Base-by-base conservation (phyloP, 140 eudicot genomes). In the Flaveria floridana region DNA sequence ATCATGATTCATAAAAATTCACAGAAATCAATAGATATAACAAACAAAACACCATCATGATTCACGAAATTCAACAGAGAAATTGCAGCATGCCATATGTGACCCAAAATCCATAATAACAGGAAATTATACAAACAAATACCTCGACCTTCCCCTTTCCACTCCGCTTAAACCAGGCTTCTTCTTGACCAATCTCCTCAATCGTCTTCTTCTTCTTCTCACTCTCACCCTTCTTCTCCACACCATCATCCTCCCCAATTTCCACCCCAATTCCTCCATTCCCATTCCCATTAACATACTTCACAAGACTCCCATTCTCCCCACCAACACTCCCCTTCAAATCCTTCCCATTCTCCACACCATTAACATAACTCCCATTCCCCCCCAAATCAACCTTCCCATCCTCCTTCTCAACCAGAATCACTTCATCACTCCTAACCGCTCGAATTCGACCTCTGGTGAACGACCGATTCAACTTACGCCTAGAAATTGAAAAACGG, bases 151-250 rank as follows among this genome's bases (percentile, higher is more conserved):
- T 82, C 20, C 79, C 76, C 18, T 64, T 63, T 39, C 51, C 68
- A 12, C 53, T 58, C 51, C 79, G 1, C 64, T 86, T 91, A 76
- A 94, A 94, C 99, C 99, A 94, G 1, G 97, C 97, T 2, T 94
- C 99, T 85, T 94, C 99, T 77, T 94, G 99, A 47, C 99, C 99
- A 76, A 94, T 94, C 68, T 94, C 97, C 79, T 91, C 99, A 14
- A 94, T 80, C 28, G 80, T 90, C 84, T 83, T 92, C 84, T 94
- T 94, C 85, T 73, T 94, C 85, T 73, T 82, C 72, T 30, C 37
- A 30, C 37, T 30, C 37, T 30, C 37, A 30, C 37, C 37, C 37
- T 72, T 65, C 73, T 67, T 65, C 70, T 46, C 71, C 73, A 19
- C 80, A 72, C 41, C 8, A 5, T 68, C 83, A 23, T 70, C 80